These are phyloP conservation scores for Gelatoporia subvermispora DNA, from an alignment of 768 basidiomycete genomes.

Conservation along the genomic window DNA sequence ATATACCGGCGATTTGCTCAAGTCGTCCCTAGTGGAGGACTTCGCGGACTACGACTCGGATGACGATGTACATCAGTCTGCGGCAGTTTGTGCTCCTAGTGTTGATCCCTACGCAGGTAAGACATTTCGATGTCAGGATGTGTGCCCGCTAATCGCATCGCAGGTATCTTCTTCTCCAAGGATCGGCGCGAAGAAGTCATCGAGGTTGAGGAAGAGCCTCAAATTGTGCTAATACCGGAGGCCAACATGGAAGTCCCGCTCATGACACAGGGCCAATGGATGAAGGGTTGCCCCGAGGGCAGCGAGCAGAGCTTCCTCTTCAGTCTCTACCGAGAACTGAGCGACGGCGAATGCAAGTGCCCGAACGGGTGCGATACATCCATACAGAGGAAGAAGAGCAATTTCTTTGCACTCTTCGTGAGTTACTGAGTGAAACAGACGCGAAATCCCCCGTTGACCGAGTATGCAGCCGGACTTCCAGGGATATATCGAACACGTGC, in stretches of 20 bases:
- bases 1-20: neutral
- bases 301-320: conserved; percentile 89
- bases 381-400: conserved; percentile 57
- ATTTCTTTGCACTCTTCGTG: conserved; percentile 84
- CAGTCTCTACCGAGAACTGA: conserved; percentile 72
- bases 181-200: conserved; percentile 89
- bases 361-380: conserved; percentile 69
- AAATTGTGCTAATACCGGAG: conserved; percentile 38
- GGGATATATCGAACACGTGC: conserved; percentile 62
- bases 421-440: conserved; percentile 25
- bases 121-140: neutral
- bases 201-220: conserved; percentile 81
- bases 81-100: conserved; percentile 40
- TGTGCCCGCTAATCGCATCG: conserved; percentile 5
- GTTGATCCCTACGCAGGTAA: conserved; percentile 88
- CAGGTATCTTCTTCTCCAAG: conserved; percentile 94
- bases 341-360: conserved; percentile 59
- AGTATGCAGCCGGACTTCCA: conserved; percentile 63
- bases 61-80: conserved; percentile 44
- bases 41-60: conserved; percentile 84
- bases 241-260: conserved; percentile 50
- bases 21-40: conserved; percentile 37
- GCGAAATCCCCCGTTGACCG: conserved; percentile 4
- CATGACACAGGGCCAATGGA: conserved; percentile 90
- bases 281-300: conserved; percentile 95